Conservation (phyloP, 2,329 filamentous ascomycete species). For the Penicillium rolfsii region DNA sequence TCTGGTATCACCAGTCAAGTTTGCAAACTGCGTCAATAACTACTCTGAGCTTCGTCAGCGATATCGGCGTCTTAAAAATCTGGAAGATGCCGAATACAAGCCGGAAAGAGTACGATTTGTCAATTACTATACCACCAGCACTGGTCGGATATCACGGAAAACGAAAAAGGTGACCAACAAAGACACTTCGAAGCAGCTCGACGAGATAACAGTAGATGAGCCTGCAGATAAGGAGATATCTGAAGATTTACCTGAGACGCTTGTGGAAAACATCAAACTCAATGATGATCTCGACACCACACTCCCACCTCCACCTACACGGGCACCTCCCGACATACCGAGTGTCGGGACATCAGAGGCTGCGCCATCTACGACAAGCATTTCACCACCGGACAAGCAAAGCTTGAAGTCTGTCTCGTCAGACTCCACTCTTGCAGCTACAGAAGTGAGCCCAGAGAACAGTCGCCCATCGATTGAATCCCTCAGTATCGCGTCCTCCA, state of each 20-base stretch:
- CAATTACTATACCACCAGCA: conserved; percentile 89
- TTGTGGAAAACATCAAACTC: neutral
- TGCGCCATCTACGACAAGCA: conserved; percentile 2
- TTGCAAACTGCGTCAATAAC: conserved; percentile 79
- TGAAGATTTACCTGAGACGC: neutral
- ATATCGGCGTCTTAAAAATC: conserved; percentile 68
- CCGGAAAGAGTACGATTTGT: conserved; percentile 66
- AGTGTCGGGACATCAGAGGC: conserved; percentile 3
- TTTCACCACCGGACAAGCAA: conserved; percentile 6
- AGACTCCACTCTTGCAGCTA: conserved; percentile 5
- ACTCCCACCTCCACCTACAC: conserved; percentile 11
- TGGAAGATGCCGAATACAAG: conserved; percentile 69
- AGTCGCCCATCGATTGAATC: neutral
- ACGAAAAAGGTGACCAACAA: conserved; percentile 34
- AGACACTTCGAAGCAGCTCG: neutral
- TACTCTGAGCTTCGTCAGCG: conserved; percentile 69
- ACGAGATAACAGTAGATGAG: neutral
- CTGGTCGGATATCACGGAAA: conserved; percentile 57
- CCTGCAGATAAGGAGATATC: neutral
- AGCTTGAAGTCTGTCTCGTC: neutral
- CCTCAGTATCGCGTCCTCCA: conserved; percentile 4
- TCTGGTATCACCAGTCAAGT: conserved; percentile 79
- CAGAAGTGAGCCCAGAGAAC: conserved; percentile 3
- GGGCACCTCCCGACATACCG: conserved; percentile 17
- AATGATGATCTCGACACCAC: neutral